Evolutionary conservation across 2,329 filamentous ascomycete species (phyloP).

Genomic region (Claviceps paspali): DNA sequence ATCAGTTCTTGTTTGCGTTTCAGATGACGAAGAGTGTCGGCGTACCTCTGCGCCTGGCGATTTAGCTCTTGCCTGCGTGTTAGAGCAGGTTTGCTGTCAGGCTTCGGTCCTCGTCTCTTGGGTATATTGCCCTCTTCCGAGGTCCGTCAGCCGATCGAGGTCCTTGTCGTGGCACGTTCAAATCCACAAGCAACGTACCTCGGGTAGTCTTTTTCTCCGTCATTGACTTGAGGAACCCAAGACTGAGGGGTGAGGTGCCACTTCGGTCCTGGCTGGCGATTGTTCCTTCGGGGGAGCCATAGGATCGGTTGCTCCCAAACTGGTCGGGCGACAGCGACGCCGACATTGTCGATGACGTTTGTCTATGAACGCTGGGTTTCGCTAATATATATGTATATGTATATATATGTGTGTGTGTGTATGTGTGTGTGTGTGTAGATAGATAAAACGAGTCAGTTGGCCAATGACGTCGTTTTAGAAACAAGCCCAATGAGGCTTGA

Average conservation of each 20-base stretch:
- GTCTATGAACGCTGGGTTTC: background rate
- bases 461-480: background rate
- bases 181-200: conserved; percentile 33
- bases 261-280: conserved; percentile 21
- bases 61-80: conserved; percentile 89
- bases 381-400: too few relatives aligned
- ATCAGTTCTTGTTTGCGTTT: background rate
- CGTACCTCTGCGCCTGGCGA: conserved; percentile 83
- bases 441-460: too few relatives aligned
- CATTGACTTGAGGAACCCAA: conserved; percentile 50
- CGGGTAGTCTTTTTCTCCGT: conserved; percentile 64
- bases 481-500: background rate
- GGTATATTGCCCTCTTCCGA: conserved; percentile 61
- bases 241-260: conserved; percentile 31
- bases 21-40: background rate
- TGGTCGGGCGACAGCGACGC: conserved; percentile 31
- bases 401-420: too few relatives aligned
- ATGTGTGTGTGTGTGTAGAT: too few relatives aligned
- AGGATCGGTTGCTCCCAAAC: conserved; percentile 13
- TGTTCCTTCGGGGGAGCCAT: conserved; percentile 12
- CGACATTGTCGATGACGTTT: conserved; percentile 7
- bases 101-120: conserved; percentile 87
- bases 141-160: conserved; percentile 3
- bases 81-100: conserved; percentile 86
- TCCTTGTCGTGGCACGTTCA: background rate